Conservation (phyloP, 2,329 filamentous ascomycete species). For the Colletotrichum endophyticum region DNA sequence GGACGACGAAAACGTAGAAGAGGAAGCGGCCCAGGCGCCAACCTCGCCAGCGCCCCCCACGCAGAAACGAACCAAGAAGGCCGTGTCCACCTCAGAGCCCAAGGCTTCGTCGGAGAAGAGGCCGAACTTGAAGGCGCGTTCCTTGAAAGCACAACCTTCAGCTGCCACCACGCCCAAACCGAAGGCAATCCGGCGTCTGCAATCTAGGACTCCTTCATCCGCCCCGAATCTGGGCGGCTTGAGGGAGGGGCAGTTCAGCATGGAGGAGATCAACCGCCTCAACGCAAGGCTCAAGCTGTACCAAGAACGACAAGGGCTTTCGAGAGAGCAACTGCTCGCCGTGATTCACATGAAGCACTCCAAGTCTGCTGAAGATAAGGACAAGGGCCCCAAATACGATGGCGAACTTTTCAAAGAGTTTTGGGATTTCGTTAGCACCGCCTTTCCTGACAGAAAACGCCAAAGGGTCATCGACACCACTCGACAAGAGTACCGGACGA, state of each 20-base stretch:
- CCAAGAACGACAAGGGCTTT: slow-evolving; percentile 44
- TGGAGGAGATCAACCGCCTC: slow-evolving; percentile 37
- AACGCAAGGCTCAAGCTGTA: slow-evolving; percentile 38
- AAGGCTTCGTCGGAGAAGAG: neutral
- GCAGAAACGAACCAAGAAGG: neutral
- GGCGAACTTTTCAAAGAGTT: slow-evolving; percentile 45
- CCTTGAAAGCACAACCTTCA: neutral
- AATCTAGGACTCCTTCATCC: neutral
- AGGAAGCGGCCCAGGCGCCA: neutral
- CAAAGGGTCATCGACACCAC: slow-evolving; percentile 61
- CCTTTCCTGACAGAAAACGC: slow-evolving; percentile 54
- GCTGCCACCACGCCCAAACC: neutral
- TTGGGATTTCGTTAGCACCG: slow-evolving; percentile 53
- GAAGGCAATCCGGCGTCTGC: neutral
- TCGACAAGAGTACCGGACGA: slow-evolving; percentile 71
- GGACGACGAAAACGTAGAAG: slow-evolving; percentile 21
- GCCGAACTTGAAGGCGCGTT: neutral
- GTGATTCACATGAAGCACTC: slow-evolving; percentile 36
- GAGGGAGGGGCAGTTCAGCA: slow-evolving; percentile 44
- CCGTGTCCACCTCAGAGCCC: neutral
- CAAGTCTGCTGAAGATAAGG: slow-evolving; percentile 32
- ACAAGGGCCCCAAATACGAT: slow-evolving; percentile 27
- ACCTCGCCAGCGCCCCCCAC: neutral
- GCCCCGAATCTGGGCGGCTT: neutral
- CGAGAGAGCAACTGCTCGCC: slow-evolving; percentile 51